Evolutionary conservation across 192 early-diverging fungal species (phyloP).

Genomic region (Pilaira anomala): DNA sequence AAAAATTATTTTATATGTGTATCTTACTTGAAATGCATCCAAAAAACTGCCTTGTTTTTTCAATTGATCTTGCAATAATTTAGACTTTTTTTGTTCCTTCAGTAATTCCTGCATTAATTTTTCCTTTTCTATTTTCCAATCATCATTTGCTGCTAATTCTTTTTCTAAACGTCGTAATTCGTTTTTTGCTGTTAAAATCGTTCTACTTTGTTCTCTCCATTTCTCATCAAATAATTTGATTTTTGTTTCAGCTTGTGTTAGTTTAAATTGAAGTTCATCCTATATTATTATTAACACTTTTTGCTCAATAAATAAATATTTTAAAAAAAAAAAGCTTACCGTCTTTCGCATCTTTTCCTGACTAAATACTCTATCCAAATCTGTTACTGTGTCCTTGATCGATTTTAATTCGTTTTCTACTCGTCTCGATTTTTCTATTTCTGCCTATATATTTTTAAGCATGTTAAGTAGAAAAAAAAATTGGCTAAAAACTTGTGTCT

Average conservation of each 20-base stretch:
- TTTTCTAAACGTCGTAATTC: slow-evolving; percentile 8
- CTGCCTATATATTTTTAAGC: not conserved
- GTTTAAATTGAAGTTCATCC: slow-evolving; percentile 14
- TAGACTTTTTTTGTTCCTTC: not conserved
- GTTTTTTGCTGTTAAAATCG: slow-evolving; percentile 25
- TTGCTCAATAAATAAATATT: not conserved
- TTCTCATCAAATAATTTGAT: slow-evolving; percentile 21
- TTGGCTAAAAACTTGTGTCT: not conserved
- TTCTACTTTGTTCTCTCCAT: slow-evolving; percentile 20
- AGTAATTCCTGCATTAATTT: not conserved
- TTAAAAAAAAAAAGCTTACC: not conserved
- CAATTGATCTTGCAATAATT: slow-evolving; percentile 5
- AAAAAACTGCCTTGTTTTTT: not conserved
- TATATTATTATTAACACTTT: not conserved
- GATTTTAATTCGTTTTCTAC: slow-evolving; percentile 25
- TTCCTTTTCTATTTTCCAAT: not conserved
- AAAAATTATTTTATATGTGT: not conserved
- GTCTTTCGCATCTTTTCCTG: slow-evolving; percentile 21
- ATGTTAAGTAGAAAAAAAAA: not conserved
- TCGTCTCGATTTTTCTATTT: slow-evolving; percentile 20
- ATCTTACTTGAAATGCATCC: slow-evolving; percentile 11
- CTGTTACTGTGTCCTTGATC: slow-evolving; percentile 17
- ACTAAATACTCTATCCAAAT: slow-evolving; percentile 18
- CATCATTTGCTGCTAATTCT: not conserved
- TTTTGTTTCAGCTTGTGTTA: slow-evolving; percentile 13